These are phyloP conservation scores for Cytospora piceicola DNA, from an alignment of 2,329 filamentous ascomycete genomes.

Conservation along the genomic window DNA sequence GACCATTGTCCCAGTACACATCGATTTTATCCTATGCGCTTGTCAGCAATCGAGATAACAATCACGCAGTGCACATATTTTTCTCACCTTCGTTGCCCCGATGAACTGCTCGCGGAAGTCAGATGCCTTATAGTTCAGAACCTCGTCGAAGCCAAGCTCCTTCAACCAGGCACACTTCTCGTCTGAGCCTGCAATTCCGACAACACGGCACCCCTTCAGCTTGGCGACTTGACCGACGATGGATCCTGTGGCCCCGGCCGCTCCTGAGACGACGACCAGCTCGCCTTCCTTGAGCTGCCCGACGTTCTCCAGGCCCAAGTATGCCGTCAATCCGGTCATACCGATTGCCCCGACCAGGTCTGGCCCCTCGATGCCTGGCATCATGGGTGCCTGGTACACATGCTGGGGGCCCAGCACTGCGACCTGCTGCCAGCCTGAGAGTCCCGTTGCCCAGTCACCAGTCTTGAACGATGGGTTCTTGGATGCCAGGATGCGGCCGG, in stretches of 20 bases:
- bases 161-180: slow-evolving; percentile 67
- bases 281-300: slow-evolving; percentile 65
- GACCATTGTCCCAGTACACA: slow-evolving; percentile 71
- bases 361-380: slow-evolving; percentile 43
- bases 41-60: background rate
- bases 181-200: slow-evolving; percentile 59
- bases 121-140: slow-evolving; percentile 70
- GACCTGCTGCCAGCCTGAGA: slow-evolving; percentile 62
- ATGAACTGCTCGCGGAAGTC: slow-evolving; percentile 65
- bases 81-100: slow-evolving; percentile 51
- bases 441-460: slow-evolving; percentile 56
- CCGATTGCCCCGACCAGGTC: slow-evolving; percentile 60
- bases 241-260: slow-evolving; percentile 69
- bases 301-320: slow-evolving; percentile 68
- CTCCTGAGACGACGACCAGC: slow-evolving; percentile 69
- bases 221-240: slow-evolving; percentile 71
- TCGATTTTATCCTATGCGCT: slow-evolving; percentile 55
- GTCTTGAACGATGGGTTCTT: slow-evolving; percentile 50
- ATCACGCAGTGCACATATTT: slow-evolving; percentile 37
- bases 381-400: slow-evolving; percentile 38
- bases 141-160: slow-evolving; percentile 67
- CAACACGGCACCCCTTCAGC: slow-evolving; percentile 58
- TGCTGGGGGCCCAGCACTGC: slow-evolving; percentile 52
- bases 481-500: slow-evolving; percentile 56
- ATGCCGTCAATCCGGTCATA: slow-evolving; percentile 67